phyloP scores from a whole-genome alignment of 2,329 filamentous ascomycete genomes.

The Paramyrothecium sp. region DNA sequence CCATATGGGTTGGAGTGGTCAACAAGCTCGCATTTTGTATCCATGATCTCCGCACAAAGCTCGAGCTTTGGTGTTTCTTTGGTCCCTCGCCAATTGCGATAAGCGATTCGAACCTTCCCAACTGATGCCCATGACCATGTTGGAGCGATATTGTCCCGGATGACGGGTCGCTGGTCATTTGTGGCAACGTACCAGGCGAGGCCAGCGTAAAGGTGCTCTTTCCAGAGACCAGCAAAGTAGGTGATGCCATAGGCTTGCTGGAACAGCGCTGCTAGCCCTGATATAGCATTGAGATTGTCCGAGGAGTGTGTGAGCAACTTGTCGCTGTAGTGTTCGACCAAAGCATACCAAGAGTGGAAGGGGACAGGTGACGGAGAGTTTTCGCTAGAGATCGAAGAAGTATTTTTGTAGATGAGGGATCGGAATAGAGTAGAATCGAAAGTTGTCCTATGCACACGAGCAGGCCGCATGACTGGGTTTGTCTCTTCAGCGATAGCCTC shows the following conservation, averaged over 20 bases:
- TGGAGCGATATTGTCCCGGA: background rate
- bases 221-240: slow-evolving; percentile 2
- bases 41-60: background rate
- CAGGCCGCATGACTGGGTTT: background rate
- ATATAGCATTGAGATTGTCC: slow-evolving; percentile 8
- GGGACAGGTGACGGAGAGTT: background rate
- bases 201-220: background rate
- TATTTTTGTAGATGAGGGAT: background rate
- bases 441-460: background rate
- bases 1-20: background rate
- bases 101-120: slow-evolving; percentile 8
- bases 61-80: background rate
- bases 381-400: background rate
- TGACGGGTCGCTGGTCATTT: slow-evolving; percentile 1
- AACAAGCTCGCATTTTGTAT: background rate
- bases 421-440: background rate
- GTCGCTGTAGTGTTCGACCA: slow-evolving; percentile 9
- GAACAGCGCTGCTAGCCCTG: slow-evolving; percentile 2
- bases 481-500: slow-evolving; percentile 10
- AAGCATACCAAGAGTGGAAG: slow-evolving; percentile 6
- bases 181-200: slow-evolving; percentile 2
- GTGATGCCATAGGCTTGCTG: background rate
- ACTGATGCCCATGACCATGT: slow-evolving; percentile 14
- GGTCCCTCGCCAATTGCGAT: background rate
- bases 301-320: slow-evolving; percentile 1